These are phyloP conservation scores for Castanospermum australe DNA, from an alignment of 306 rosid species.

Conservation along the genomic window DNA sequence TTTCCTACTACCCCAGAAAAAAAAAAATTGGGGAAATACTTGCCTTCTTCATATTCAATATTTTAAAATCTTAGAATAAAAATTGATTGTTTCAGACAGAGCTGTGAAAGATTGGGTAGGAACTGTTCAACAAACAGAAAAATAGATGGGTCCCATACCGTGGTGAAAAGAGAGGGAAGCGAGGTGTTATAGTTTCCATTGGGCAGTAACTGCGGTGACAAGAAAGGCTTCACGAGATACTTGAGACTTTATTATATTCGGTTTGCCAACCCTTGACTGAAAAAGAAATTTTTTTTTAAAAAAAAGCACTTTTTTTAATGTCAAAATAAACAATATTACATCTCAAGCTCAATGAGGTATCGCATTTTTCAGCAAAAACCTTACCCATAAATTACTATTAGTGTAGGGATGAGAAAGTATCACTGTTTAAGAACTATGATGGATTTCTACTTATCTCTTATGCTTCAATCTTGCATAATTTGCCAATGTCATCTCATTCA, in stretches of 20 bases:
- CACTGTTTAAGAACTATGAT: too few relatives aligned
- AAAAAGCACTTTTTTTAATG: neutral
- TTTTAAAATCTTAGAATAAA: neutral
- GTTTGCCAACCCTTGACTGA: neutral
- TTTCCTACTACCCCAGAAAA: too few relatives aligned
- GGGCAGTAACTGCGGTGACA: neutral
- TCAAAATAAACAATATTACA: neutral
- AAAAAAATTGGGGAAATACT: neutral
- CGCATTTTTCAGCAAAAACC: too few relatives aligned
- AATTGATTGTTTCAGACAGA: neutral
- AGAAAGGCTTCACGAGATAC: conserved; percentile 35
- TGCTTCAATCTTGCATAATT: too few relatives aligned
- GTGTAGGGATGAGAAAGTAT: too few relatives aligned
- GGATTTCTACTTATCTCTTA: too few relatives aligned
- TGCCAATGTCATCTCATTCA: too few relatives aligned
- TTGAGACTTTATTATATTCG: neutral
- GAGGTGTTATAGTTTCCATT: conserved; percentile 2
- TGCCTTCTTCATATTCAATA: neutral
- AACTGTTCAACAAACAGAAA: too few relatives aligned
- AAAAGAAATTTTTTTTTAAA: neutral
- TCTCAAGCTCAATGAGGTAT: too few relatives aligned
- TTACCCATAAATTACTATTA: neutral
- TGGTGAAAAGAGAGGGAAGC: neutral
- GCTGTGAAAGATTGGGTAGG: neutral
- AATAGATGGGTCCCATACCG: neutral